A percentile compares a stretch with the other conserved stretches of the same genome.
Evolutionary conservation across 1,139 yeast species (phyloP).

Genomic region (Yamadazyma dushanensis): DNA sequence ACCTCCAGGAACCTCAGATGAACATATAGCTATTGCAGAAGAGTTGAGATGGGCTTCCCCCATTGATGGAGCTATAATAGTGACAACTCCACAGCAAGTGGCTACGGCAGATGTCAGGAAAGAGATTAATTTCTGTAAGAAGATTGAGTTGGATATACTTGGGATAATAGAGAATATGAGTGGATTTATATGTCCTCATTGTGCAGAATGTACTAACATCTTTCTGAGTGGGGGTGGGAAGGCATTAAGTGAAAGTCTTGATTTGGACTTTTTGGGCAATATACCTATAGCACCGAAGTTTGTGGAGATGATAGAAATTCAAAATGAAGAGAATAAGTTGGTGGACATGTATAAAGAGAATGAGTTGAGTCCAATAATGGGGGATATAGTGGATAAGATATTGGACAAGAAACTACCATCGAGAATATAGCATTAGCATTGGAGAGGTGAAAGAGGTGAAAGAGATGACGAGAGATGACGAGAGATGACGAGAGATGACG

Average conservation of each 20-base stretch:
- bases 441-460: not conserved
- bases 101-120: constrained; percentile 57
- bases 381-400: constrained; percentile 47
- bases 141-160: constrained; percentile 43
- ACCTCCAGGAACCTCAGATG: constrained; percentile 99
- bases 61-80: constrained; percentile 49
- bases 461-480: too few relatives aligned
- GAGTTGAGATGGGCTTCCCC: constrained; percentile 62
- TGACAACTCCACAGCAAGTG: constrained; percentile 53
- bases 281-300: constrained; percentile 93
- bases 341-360: constrained; percentile 38
- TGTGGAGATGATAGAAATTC: constrained; percentile 77
- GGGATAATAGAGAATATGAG: constrained; percentile 52
- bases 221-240: constrained; percentile 95
- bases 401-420: constrained; percentile 38
- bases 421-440: constrained; percentile 17
- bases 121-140: constrained; percentile 47
- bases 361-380: constrained; percentile 51
- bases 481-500: too few relatives aligned
- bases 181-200: constrained; percentile 63
- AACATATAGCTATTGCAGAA: constrained; percentile 95
- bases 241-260: constrained; percentile 58
- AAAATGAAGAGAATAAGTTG: constrained; percentile 27
- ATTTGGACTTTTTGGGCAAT: constrained; percentile 73
- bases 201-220: constrained; percentile 88